A percentile compares a stretch with the other conserved stretches of the same genome.
These are phyloP conservation scores for Chaetomiaceae sp. DNA, from an alignment of 2,329 filamentous ascomycete genomes.

Conservation along the genomic window DNA sequence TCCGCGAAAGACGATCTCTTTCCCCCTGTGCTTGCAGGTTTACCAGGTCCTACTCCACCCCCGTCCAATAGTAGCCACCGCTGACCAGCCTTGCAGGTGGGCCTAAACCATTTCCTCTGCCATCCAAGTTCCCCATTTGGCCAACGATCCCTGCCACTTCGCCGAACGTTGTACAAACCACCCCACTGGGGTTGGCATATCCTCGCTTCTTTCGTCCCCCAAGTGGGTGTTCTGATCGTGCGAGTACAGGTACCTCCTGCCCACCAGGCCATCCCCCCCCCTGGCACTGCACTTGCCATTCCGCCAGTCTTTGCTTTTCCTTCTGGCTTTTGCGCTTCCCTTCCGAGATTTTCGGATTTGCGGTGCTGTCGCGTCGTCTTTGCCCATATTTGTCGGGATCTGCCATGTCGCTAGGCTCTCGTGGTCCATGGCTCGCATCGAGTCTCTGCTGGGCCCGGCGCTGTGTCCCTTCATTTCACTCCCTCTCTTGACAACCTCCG, in stretches of 20 bases:
- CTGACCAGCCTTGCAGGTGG: slow-evolving; percentile 25
- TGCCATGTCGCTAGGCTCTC: not conserved
- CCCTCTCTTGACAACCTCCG: not conserved
- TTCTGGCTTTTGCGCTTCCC: slow-evolving; percentile 5
- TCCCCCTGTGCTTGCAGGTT: slow-evolving; percentile 17
- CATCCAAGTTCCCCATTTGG: slow-evolving; percentile 12
- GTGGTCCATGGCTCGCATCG: not conserved
- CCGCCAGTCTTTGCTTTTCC: slow-evolving; percentile 20
- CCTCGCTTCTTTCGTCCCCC: not conserved
- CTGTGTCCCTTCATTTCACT: not conserved
- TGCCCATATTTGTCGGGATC: slow-evolving; percentile 8
- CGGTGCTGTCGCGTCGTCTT: not conserved
- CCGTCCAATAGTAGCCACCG: slow-evolving; percentile 22
- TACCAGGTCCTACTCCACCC: slow-evolving; percentile 14
- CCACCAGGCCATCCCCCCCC: slow-evolving; percentile 4
- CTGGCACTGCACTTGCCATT: not conserved
- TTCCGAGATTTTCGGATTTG: slow-evolving; percentile 10
- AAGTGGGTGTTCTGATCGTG: not conserved
- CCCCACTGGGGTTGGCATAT: slow-evolving; percentile 12
- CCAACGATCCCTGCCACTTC: slow-evolving; percentile 8
- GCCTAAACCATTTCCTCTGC: slow-evolving; percentile 14
- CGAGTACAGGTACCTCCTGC: slow-evolving; percentile 19
- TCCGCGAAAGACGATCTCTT: slow-evolving; percentile 24
- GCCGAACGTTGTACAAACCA: slow-evolving; percentile 7
- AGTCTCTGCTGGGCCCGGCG: not conserved